These are phyloP conservation scores for Naganishia vaughanmartiniae DNA, from an alignment of 768 basidiomycete genomes.

Conservation along the genomic window DNA sequence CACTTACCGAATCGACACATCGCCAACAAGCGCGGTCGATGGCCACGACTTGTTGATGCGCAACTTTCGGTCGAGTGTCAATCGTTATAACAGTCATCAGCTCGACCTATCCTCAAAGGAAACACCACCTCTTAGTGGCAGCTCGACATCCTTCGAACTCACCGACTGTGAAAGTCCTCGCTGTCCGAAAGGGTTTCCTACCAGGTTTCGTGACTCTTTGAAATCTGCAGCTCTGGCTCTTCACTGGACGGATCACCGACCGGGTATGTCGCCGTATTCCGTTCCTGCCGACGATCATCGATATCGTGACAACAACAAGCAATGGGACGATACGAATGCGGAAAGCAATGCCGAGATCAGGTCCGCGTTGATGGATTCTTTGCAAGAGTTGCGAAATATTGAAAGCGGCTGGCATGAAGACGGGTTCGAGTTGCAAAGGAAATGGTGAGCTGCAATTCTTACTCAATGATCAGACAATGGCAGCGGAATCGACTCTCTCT, in stretches of 20 bases:
- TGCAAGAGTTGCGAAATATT: conserved; percentile 2
- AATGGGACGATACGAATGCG: conserved; percentile 18
- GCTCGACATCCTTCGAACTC: conserved; percentile 1
- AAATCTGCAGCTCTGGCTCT: background rate
- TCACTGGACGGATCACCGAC: conserved; percentile 5
- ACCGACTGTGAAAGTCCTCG: background rate
- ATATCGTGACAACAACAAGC: background rate
- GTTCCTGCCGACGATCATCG: background rate
- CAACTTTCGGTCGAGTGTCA: background rate
- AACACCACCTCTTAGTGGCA: background rate
- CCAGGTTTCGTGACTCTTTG: background rate
- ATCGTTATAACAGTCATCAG: background rate
- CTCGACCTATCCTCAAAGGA: background rate
- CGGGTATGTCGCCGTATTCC: conserved; percentile 10
- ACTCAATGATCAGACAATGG: background rate
- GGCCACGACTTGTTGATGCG: background rate
- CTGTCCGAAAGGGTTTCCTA: background rate
- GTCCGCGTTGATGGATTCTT: background rate
- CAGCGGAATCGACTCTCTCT: background rate
- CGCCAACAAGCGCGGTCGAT: background rate
- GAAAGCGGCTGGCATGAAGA: background rate
- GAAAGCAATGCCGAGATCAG: conserved; percentile 16
- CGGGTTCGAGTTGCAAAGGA: conserved; percentile 3
- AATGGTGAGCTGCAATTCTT: background rate
- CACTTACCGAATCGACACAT: conserved; percentile 1